These are phyloP conservation scores for Starmerella powellii DNA, from an alignment of 805 yeast species.

Conservation along the genomic window DNA sequence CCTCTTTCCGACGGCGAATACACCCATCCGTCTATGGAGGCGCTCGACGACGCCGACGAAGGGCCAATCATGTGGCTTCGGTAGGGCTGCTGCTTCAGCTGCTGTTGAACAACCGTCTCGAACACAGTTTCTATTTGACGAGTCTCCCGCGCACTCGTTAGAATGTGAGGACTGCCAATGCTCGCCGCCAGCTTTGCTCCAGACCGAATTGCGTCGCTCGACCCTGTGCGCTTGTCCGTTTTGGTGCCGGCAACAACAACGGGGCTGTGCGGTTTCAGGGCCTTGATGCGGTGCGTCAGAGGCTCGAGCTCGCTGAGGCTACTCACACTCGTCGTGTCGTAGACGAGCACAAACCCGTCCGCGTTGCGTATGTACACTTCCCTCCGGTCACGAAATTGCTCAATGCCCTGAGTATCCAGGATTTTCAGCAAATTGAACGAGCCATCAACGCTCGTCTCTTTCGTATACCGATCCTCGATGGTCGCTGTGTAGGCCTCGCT, in stretches of 20 bases:
- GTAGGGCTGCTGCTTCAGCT: constrained; percentile 6
- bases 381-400: constrained; percentile 93
- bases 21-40: constrained; percentile 17
- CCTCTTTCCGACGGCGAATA: constrained; percentile 10
- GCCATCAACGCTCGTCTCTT: constrained; percentile 78
- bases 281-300: constrained; percentile 68
- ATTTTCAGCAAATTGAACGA: constrained; percentile 76
- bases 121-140: constrained; percentile 87
- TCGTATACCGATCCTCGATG: constrained; percentile 88
- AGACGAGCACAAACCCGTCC: constrained; percentile 78
- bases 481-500: constrained; percentile 93
- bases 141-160: constrained; percentile 82
- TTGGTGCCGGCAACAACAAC: constrained; percentile 87
- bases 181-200: constrained; percentile 72
- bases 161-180: constrained; percentile 89
- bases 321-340: constrained; percentile 65
- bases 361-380: constrained; percentile 63
- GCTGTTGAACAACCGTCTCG: constrained; percentile 76
- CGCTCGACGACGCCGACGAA: constrained; percentile 11
- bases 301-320: constrained; percentile 69
- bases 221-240: constrained; percentile 65
- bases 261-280: constrained; percentile 79
- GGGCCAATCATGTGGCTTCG: constrained; percentile 9
- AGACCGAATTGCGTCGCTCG: constrained; percentile 66
- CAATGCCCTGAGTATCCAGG: constrained; percentile 86